Conservation (phyloP, 495 filamentous ascomycete genomes). For the Aspergillus panamensis region DNA sequence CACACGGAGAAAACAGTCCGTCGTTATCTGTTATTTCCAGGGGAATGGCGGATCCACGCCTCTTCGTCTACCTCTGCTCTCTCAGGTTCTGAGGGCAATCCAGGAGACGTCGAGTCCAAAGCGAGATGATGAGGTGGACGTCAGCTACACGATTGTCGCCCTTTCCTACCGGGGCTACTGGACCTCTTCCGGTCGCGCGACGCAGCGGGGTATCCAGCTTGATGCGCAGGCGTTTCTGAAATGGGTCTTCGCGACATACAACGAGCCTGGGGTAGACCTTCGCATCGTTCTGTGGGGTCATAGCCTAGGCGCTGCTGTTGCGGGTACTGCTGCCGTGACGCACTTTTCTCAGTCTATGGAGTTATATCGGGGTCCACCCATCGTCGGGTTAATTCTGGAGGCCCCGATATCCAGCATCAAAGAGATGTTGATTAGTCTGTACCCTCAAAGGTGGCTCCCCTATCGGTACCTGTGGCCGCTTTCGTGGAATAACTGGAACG, state of each 20-base stretch:
- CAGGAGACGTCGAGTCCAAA: neutral
- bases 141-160: conserved; percentile 55
- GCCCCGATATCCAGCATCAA: conserved; percentile 71
- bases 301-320: conserved; percentile 63
- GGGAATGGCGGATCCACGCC: conserved; percentile 53
- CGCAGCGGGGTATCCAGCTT: conserved; percentile 60
- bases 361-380: conserved; percentile 4
- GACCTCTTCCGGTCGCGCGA: conserved; percentile 67
- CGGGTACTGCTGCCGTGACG: conserved; percentile 51
- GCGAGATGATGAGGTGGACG: conserved; percentile 1
- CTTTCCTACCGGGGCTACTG: conserved; percentile 77
- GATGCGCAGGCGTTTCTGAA: conserved; percentile 60
- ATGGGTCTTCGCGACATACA: conserved; percentile 46
- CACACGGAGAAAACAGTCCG: conserved; percentile 16
- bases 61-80: conserved; percentile 65
- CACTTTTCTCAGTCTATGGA: conserved; percentile 20
- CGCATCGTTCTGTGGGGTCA: conserved; percentile 76
- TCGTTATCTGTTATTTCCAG: conserved; percentile 40
- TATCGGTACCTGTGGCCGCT: conserved; percentile 61
- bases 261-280: conserved; percentile 26
- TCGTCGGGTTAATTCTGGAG: conserved; percentile 62
- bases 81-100: conserved; percentile 38
- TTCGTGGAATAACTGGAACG: conserved; percentile 55
- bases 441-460: conserved; percentile 79
- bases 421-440: conserved; percentile 70